Evolutionary conservation across 768 basidiomycete genomes (phyloP), one percentile per base, ranked within the genome.

Genomic region (Daedaleopsis sinensis): DNA sequence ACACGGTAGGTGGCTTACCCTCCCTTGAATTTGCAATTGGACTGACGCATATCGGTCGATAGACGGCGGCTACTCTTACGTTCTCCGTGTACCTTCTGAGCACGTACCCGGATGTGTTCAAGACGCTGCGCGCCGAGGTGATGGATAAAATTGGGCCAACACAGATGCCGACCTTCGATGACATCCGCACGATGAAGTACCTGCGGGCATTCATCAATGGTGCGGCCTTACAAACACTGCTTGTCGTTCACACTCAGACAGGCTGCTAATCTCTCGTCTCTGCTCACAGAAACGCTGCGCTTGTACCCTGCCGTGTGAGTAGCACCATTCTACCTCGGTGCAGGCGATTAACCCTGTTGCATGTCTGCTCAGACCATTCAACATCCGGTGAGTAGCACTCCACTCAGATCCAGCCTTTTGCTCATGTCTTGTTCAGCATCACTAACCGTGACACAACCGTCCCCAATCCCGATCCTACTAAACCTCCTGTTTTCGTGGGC

Each of bases 251-350:
- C 27, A 7, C 3, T 32, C 27, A 3, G 27, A 32, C 27, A 7
- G 27, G 27, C 27, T 42, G 39, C 15, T 57, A 52, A 51, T 7
- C 9, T 24, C 13, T 15, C 36, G 10, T 44, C 19, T 38, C 8
- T 8, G 47, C 27, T 23, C 47, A 23, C 49, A 81, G 80, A 83
- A 70, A 78, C 79, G 6, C 64, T 83, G 46, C 70, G 82, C 12
- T 66, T 84, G 21, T 74, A 65, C 50, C 72, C 71, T 27, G 61
- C 70, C 27, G 75, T 76, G 73, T 74, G 66, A 38, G 67, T 63
- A 23, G 5, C 27, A 9, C 8, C 23, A 11, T 47, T n/a, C 21
- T 47, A 13, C 51, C 24, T 19, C 27, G 38, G 21, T 32, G 27
- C 27, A 32, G 27, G 7, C 27, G 27, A 32, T 32, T 32, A 7